These are phyloP conservation scores for Lyophyllum shimeji DNA, from an alignment of 768 basidiomycete genomes.

Conservation along the genomic window DNA sequence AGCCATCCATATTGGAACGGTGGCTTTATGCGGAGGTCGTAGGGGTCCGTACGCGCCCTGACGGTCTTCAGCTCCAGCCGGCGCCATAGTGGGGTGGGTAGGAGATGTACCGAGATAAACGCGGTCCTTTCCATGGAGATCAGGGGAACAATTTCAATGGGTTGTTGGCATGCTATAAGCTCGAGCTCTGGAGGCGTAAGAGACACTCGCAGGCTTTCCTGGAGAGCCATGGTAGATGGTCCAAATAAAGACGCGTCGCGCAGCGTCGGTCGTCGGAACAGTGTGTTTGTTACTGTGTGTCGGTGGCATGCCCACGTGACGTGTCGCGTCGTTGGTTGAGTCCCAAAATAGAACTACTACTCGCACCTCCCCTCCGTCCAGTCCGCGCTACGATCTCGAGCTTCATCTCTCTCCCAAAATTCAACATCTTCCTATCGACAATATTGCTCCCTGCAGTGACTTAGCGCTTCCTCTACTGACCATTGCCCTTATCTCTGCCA, in stretches of 20 bases:
- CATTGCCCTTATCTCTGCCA: slow-evolving; percentile 13
- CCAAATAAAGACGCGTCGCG: neutral
- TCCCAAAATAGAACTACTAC: slow-evolving; percentile 16
- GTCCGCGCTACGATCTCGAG: neutral
- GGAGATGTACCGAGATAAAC: slow-evolving; percentile 74
- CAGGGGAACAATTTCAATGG: slow-evolving; percentile 83
- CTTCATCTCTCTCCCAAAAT: neutral
- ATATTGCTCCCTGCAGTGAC: neutral
- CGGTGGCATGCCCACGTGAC: slow-evolving; percentile 27
- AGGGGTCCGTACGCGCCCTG: slow-evolving; percentile 95
- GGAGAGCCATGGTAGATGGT: slow-evolving; percentile 69
- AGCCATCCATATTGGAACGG: slow-evolving; percentile 96
- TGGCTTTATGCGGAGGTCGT: slow-evolving; percentile 78
- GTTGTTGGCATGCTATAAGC: slow-evolving; percentile 81
- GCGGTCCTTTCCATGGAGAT: slow-evolving; percentile 91
- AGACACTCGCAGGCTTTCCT: slow-evolving; percentile 64
- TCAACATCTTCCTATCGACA: slow-evolving; percentile 4
- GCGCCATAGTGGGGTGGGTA: slow-evolving; percentile 9
- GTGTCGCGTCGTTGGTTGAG: slow-evolving; percentile 23
- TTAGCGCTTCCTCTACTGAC: slow-evolving; percentile 16
- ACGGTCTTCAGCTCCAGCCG: slow-evolving; percentile 18
- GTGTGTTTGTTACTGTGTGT: slow-evolving; percentile 2
- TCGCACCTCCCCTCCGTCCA: too few relatives aligned
- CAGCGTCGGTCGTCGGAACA: too few relatives aligned
- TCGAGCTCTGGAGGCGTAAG: slow-evolving; percentile 86